These are phyloP conservation scores for Ophiorrhiza pumila DNA, from an alignment of 257 asterid species.

Conservation along the genomic window DNA sequence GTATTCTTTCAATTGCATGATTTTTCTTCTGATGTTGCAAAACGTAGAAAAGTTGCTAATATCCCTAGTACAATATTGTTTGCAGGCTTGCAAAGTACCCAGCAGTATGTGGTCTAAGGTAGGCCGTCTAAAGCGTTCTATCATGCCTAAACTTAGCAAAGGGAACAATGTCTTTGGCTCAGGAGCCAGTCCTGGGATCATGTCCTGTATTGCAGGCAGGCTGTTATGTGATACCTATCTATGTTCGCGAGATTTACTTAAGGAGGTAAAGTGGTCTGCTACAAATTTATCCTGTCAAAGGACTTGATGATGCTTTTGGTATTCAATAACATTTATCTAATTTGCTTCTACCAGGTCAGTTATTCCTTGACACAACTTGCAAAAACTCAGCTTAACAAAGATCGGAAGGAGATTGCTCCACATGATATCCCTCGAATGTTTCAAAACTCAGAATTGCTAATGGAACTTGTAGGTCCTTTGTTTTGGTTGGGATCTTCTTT, in stretches of 20 bases:
- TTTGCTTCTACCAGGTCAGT: conserved; percentile 66
- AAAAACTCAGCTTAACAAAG: conserved; percentile 77
- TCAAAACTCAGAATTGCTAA: conserved; percentile 67
- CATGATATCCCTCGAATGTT: conserved; percentile 77
- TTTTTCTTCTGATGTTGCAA: background rate
- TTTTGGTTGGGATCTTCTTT: background rate
- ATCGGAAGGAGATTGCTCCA: conserved; percentile 78
- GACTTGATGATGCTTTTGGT: conserved; percentile 12
- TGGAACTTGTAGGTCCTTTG: conserved; percentile 69
- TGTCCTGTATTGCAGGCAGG: conserved; percentile 94
- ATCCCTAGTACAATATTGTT: background rate
- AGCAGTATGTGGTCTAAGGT: conserved; percentile 88
- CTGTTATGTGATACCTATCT: conserved; percentile 89
- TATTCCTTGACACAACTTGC: conserved; percentile 89
- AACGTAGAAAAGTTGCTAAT: background rate
- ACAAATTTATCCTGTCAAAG: conserved; percentile 11
- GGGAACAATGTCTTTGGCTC: conserved; percentile 75
- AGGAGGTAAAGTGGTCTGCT: conserved; percentile 54
- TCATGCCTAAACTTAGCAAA: conserved; percentile 85
- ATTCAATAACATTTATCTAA: conserved; percentile 19
- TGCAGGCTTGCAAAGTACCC: conserved; percentile 74
- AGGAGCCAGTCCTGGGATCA: conserved; percentile 90
- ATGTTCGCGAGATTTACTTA: conserved; percentile 81
- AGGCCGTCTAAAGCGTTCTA: conserved; percentile 91
- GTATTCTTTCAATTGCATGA: background rate